Evolutionary conservation across 2,329 filamentous ascomycete species (phyloP).

Genomic region (Aspergillus alliaceus): DNA sequence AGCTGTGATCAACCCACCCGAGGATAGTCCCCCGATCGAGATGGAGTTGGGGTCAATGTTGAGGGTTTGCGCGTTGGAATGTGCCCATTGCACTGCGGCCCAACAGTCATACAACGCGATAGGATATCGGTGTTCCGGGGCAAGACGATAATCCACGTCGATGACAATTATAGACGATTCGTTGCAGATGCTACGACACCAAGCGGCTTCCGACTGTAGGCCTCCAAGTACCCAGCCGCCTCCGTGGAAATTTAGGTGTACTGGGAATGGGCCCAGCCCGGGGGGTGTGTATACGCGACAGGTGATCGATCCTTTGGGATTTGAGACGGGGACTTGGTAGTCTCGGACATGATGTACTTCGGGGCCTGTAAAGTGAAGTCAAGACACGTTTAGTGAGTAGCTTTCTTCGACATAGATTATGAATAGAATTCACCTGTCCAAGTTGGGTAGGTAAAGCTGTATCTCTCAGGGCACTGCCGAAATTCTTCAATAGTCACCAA

Average conservation of each 20-base stretch:
- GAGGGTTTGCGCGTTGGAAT: slow-evolving; percentile 1
- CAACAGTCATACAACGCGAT: slow-evolving; percentile 1
- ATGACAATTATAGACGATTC: not conserved
- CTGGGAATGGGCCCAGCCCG: not conserved
- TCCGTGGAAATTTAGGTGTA: slow-evolving; percentile 1
- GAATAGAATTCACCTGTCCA: slow-evolving; percentile 14
- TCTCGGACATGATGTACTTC: slow-evolving; percentile 16
- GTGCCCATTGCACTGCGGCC: not conserved
- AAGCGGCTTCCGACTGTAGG: not conserved
- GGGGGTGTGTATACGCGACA: slow-evolving; percentile 1
- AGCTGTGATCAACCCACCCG: slow-evolving; percentile 24
- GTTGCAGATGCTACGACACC: slow-evolving; percentile 2
- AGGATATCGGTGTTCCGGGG: not conserved
- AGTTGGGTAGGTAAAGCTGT: slow-evolving; percentile 33
- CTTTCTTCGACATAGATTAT: not conserved
- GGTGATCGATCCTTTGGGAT: slow-evolving; percentile 18
- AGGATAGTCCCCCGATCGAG: slow-evolving; percentile 15
- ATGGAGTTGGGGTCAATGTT: slow-evolving; percentile 9
- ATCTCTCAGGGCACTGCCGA: slow-evolving; percentile 22
- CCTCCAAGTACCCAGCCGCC: slow-evolving; percentile 4
- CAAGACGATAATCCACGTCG: slow-evolving; percentile 4
- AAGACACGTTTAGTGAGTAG: not conserved
- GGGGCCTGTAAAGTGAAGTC: slow-evolving; percentile 10
- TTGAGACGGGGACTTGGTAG: slow-evolving; percentile 23
- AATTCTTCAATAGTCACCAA: slow-evolving; percentile 30